Conservation (phyloP, 2,329 filamentous ascomycete genomes). For the Ophiosphaerella korrae region DNA sequence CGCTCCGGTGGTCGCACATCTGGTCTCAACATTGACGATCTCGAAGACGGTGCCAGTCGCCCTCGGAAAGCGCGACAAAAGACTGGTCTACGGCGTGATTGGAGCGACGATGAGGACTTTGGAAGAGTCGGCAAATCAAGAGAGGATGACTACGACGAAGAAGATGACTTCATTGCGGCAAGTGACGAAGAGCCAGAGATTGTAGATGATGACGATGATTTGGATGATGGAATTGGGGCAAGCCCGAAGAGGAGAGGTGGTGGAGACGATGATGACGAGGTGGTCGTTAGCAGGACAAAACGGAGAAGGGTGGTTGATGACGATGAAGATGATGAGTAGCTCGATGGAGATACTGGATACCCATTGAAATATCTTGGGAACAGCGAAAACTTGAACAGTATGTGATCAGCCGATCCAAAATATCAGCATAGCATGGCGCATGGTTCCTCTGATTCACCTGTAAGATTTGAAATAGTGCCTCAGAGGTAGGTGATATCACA, state of each 20-base stretch:
- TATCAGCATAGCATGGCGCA: conserved; percentile 34
- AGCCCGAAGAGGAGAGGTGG: conserved; percentile 48
- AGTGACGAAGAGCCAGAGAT: conserved; percentile 74
- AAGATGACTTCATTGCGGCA: conserved; percentile 77
- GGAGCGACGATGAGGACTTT: conserved; percentile 78
- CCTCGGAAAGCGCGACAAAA: conserved; percentile 42
- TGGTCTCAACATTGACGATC: conserved; percentile 60
- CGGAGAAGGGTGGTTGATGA: conserved; percentile 55
- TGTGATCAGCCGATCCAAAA: conserved; percentile 4
- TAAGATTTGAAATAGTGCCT: conserved; percentile 3
- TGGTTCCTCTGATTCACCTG: conserved; percentile 3
- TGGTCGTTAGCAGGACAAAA: conserved; percentile 35
- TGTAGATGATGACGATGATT: conserved; percentile 63
- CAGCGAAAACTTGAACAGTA: not conserved
- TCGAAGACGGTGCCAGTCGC: conserved; percentile 62
- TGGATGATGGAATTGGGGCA: conserved; percentile 53
- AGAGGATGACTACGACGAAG: conserved; percentile 78
- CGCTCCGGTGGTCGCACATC: conserved; percentile 58
- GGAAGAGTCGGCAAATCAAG: conserved; percentile 65
- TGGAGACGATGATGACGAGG: conserved; percentile 47
- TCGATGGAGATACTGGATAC: not conserved
- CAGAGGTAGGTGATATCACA: not conserved
- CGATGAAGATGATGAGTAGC: conserved; percentile 54
- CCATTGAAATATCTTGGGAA: not conserved
- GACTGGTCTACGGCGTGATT: conserved; percentile 50